Conservation (phyloP, 2,329 filamentous ascomycete species). For the Xylaria hypoxylon region DNA sequence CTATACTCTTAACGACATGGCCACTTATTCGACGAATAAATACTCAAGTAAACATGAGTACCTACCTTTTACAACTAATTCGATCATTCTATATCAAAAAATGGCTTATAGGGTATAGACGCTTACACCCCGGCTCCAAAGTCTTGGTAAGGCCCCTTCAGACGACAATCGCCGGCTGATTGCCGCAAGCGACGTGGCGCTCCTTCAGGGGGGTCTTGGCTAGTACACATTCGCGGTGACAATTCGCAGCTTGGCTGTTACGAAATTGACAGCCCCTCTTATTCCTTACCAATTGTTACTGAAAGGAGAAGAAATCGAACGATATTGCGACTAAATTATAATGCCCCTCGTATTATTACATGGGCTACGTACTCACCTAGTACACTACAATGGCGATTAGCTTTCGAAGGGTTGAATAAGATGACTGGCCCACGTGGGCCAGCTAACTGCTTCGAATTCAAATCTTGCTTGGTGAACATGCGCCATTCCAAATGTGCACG, state of each 20-base stretch:
- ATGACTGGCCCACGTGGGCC: not conserved
- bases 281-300: constrained; percentile 14
- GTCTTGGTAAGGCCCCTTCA: constrained; percentile 31
- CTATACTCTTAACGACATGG: too few relatives aligned
- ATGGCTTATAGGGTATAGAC: constrained; percentile 1
- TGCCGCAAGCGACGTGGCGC: constrained; percentile 3
- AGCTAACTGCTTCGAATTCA: constrained; percentile 2
- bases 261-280: constrained; percentile 21
- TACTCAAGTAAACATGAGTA: too few relatives aligned
- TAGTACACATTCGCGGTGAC: not conserved
- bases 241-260: constrained; percentile 34
- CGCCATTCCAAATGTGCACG: constrained; percentile 4
- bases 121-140: constrained; percentile 3
- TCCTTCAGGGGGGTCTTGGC: constrained; percentile 23
- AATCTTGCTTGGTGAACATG: not conserved
- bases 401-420: not conserved
- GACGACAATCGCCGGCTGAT: constrained; percentile 16
- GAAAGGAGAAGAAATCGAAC: constrained; percentile 29
- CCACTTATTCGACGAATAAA: too few relatives aligned
- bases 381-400: too few relatives aligned
- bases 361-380: not conserved
- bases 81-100: not conserved
- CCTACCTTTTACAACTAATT: too few relatives aligned
- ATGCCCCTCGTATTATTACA: constrained; percentile 7
- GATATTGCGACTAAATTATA: constrained; percentile 13